A percentile compares a stretch with the other conserved stretches of the same genome.
Conservation (phyloP, 345 rosid species). For the Gossypium rotundifolium region DNA sequence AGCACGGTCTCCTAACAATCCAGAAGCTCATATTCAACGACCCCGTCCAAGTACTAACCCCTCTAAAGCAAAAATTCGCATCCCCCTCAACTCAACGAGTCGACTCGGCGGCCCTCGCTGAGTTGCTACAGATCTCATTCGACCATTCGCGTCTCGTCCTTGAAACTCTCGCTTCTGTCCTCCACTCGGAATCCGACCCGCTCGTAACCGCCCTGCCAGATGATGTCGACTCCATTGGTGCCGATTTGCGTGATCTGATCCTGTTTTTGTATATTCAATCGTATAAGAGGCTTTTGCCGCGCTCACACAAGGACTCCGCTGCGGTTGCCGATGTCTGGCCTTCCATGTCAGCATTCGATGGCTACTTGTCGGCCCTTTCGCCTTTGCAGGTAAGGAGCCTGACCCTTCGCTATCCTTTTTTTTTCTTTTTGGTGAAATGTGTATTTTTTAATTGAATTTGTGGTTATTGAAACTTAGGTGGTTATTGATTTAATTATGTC, state of each 20-base stretch:
- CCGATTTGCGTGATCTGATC: slow-evolving; percentile 80
- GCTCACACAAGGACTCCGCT: slow-evolving; percentile 90
- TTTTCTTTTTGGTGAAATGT: slow-evolving; percentile 9
- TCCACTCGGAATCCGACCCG: slow-evolving; percentile 73
- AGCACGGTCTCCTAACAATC: slow-evolving; percentile 93
- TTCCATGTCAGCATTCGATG: slow-evolving; percentile 96
- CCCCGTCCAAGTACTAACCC: slow-evolving; percentile 70
- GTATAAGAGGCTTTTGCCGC: slow-evolving; percentile 82
- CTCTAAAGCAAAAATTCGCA: slow-evolving; percentile 57
- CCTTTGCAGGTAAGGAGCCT: slow-evolving; percentile 74
- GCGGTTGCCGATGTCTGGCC: slow-evolving; percentile 99
- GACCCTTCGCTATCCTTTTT: not conserved
- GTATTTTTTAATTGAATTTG: not conserved
- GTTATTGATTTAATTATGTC: not conserved
- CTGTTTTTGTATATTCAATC: slow-evolving; percentile 89
- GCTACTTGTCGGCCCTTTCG: slow-evolving; percentile 88
- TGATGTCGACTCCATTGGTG: slow-evolving; percentile 64
- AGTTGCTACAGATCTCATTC: slow-evolving; percentile 78
- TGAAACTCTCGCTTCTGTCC: slow-evolving; percentile 87
- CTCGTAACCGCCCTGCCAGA: slow-evolving; percentile 45
- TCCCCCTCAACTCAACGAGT: slow-evolving; percentile 43
- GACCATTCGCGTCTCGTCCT: slow-evolving; percentile 86
- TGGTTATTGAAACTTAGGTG: not conserved
- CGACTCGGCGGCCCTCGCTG: slow-evolving; percentile 57
- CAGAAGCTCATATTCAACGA: slow-evolving; percentile 85